Evolutionary conservation across 2,329 filamentous ascomycete genomes (phyloP).

Genomic region (Penicillium sp.): DNA sequence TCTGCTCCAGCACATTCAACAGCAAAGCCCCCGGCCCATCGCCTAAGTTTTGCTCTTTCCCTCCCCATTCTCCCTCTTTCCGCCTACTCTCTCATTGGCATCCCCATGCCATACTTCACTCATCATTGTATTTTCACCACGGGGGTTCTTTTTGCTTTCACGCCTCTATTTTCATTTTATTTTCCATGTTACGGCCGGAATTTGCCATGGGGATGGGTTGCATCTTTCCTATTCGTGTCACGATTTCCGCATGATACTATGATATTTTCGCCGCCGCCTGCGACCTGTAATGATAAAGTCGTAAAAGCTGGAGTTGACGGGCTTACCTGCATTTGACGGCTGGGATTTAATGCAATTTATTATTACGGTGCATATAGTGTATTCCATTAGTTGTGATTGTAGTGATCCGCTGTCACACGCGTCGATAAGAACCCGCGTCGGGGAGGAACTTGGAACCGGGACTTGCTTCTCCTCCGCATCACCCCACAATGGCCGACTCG

Average conservation of each 20-base stretch:
- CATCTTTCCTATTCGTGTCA: constrained; percentile 24
- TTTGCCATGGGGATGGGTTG: constrained; percentile 22
- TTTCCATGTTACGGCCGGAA: constrained; percentile 22
- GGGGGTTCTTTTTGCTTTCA: constrained; percentile 19
- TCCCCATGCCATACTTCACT: constrained; percentile 4
- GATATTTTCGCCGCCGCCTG: constrained; percentile 20
- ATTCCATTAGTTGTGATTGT: too few relatives aligned
- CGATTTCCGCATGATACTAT: constrained; percentile 24
- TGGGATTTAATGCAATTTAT: constrained; percentile 19
- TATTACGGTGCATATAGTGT: constrained; percentile 2
- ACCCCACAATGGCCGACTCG: constrained; percentile 17
- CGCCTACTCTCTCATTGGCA: constrained; percentile 8
- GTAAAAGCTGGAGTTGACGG: constrained; percentile 31
- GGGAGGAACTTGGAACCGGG: constrained; percentile 3
- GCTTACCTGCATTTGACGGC: constrained; percentile 17
- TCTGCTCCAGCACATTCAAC: constrained; percentile 43
- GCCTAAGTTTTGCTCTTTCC: constrained; percentile 22
- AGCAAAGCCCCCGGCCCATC: constrained; percentile 44
- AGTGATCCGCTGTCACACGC: too few relatives aligned
- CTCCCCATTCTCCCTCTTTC: constrained; percentile 4
- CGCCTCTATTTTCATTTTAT: constrained; percentile 8
- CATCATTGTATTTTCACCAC: constrained; percentile 19
- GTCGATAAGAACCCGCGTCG: too few relatives aligned
- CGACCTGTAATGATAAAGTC: constrained; percentile 36
- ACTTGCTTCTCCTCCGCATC: constrained; percentile 1